Evolutionary conservation across 1,284 basidiomycete genomes (phyloP).

Genomic region (Austroboletus novae-zelandiae): DNA sequence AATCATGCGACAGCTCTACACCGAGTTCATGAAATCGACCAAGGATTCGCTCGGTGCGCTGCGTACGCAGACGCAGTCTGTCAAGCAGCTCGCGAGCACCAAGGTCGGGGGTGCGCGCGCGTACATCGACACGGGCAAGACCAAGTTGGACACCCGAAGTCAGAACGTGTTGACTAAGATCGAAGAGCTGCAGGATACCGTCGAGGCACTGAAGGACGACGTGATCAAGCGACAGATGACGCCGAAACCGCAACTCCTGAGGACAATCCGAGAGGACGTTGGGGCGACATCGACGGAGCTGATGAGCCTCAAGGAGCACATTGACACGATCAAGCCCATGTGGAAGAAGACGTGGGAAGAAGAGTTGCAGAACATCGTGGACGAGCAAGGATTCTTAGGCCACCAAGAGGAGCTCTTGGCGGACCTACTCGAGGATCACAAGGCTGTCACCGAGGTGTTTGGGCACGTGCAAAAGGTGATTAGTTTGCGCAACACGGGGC

Average conservation of each 20-base stretch:
- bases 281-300: conserved; percentile 70
- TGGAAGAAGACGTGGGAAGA: conserved; percentile 99
- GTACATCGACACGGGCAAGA: conserved; percentile 90
- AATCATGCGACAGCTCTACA: conserved; percentile 91
- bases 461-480: conserved; percentile 88
- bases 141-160: conserved; percentile 83
- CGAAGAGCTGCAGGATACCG: conserved; percentile 90
- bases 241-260: conserved; percentile 75
- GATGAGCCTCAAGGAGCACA: conserved; percentile 78
- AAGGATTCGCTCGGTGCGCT: conserved; percentile 80
- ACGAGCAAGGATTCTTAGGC: conserved; percentile 92
- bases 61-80: conserved; percentile 80
- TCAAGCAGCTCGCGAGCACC: conserved; percentile 81
- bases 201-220: conserved; percentile 90
- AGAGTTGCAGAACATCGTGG: conserved; percentile 94
- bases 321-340: conserved; percentile 89
- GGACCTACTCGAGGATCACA: conserved; percentile 90
- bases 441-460: conserved; percentile 81
- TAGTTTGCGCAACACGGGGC: conserved; percentile 60
- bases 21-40: conserved; percentile 88
- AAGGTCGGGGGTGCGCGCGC: conserved; percentile 85
- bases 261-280: conserved; percentile 74
- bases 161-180: conserved; percentile 91
- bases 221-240: conserved; percentile 88
- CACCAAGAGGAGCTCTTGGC: conserved; percentile 89